phyloP scores from a whole-genome alignment of 192 early-diverging fungal species.

The Umbelopsis vinacea region DNA sequence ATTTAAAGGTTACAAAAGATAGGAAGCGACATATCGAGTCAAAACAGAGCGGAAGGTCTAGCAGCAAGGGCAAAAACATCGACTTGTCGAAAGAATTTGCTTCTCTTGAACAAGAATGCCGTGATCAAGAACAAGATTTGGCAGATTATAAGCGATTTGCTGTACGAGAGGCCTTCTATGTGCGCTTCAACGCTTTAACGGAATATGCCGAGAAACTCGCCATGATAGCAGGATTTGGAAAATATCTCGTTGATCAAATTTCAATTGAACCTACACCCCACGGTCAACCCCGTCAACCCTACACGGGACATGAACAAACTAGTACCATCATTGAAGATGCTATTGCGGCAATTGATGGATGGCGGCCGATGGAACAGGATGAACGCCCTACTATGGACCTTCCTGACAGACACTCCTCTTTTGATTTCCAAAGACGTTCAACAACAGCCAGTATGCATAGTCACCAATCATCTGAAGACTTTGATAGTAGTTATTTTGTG shows the following conservation, averaged over 20 bases:
- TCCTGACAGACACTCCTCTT: neutral
- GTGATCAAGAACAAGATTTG: conserved; percentile 17
- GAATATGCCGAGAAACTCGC: conserved; percentile 32
- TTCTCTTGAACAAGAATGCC: conserved; percentile 25
- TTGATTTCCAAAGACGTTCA: neutral
- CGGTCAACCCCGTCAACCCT: conserved; percentile 10
- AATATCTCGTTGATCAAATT: conserved; percentile 28
- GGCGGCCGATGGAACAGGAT: conserved; percentile 21
- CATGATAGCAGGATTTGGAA: conserved; percentile 34
- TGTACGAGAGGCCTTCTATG: conserved; percentile 30
- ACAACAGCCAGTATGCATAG: neutral
- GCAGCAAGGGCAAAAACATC: neutral
- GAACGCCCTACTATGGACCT: conserved; percentile 23
- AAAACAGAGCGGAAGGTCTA: neutral
- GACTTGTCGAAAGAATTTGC: conserved; percentile 1
- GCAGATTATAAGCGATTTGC: conserved; percentile 31
- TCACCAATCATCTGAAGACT: neutral
- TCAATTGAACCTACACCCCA: conserved; percentile 11
- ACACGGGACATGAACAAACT: conserved; percentile 7
- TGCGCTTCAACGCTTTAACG: conserved; percentile 29
- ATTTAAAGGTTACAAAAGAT: neutral
- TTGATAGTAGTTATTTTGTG: neutral
- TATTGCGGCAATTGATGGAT: conserved; percentile 21
- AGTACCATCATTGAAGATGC: conserved; percentile 17
- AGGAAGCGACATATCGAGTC: neutral